Evolutionary conservation across 2,329 filamentous ascomycete species (phyloP), one percentile per base, ranked within the genome.

Genomic region (Hypocreales sp.): DNA sequence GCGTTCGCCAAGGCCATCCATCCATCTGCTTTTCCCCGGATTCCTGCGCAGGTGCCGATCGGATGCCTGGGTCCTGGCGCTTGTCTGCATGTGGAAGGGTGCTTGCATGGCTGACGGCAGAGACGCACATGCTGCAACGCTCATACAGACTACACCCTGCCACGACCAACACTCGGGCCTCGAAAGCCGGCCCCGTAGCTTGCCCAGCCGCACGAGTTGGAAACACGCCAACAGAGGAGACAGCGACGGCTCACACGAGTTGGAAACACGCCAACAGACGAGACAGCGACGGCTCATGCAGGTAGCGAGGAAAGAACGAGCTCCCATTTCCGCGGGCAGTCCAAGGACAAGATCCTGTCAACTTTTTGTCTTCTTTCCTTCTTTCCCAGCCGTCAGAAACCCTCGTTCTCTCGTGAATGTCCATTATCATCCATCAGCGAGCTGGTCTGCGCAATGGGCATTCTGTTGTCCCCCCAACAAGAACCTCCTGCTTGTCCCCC

Each of bases 401-500:
- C 28, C 28, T 35, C 35, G 16, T 36, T 22, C 26, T 29, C 30
- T 36, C 31, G 25, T 37, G 25, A 20, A 20, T 31, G 31, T 30
- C 27, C 29, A 36, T 31, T 34, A 34, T 34, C 33, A 31, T 37
- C 32, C 31, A 27, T 30, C 19, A 8, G 20, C 13, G 12, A 8
- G 15, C 17, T 10, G 16, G 6, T 8, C 16, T 29, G 26, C 26
- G 17, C 29, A 25, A 20, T 14, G 11, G 19, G 9, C 18, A 16
- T 13, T 8, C 21, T 16, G 19, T 7, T 20, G 11, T 7, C 11
- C 14, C 20, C 20, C 12, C 7, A 13, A 18, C 15, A 15, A 15
- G 20, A 22, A 8, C 23, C n/a, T 20, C 15, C 19, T 7, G 9
- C n/a, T n/a, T n/a, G n/a, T n/a, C n/a, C 18, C n/a, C 20, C 12